Evolutionary conservation across 2,329 filamentous ascomycete species (phyloP).

Genomic region (Alternaria sp.): DNA sequence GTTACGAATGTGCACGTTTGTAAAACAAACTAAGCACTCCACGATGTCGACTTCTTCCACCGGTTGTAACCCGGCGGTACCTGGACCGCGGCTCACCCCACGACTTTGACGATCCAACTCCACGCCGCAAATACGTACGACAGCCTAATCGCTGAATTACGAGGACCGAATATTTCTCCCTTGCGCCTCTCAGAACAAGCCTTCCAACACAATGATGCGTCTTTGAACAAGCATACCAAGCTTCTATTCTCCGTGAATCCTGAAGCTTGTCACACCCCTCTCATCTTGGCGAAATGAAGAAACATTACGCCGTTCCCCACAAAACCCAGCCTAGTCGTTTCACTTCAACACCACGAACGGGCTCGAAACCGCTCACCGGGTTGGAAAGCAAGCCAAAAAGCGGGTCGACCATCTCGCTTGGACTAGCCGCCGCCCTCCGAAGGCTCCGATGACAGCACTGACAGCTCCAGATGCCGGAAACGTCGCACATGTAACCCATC

Average conservation of each 20-base stretch:
- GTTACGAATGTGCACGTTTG: background rate
- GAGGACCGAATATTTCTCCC: background rate
- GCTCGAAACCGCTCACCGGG: background rate
- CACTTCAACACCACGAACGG: background rate
- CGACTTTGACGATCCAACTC: background rate
- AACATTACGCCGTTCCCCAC: background rate
- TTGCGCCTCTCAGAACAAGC: background rate
- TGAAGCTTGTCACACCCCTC: background rate
- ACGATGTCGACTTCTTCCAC: background rate
- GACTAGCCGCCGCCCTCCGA: background rate
- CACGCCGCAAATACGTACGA: background rate
- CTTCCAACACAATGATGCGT: background rate
- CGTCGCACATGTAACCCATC: background rate
- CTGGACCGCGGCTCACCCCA: background rate
- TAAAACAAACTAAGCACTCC: background rate
- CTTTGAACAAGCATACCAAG: background rate
- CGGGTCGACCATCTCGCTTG: background rate
- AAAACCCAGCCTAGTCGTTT: background rate
- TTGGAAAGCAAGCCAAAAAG: background rate
- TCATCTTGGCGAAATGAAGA: slow-evolving; percentile 3
- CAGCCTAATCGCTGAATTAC: background rate
- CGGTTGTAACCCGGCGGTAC: background rate
- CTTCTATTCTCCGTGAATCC: background rate
- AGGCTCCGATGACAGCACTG: background rate
- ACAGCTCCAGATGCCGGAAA: background rate